Percentiles rank a stretch among this genome's conserved stretches.
These are phyloP conservation scores for Fragilaria crotonensis DNA, from an alignment of 108 stramenopile species.

Conservation along the genomic window DNA sequence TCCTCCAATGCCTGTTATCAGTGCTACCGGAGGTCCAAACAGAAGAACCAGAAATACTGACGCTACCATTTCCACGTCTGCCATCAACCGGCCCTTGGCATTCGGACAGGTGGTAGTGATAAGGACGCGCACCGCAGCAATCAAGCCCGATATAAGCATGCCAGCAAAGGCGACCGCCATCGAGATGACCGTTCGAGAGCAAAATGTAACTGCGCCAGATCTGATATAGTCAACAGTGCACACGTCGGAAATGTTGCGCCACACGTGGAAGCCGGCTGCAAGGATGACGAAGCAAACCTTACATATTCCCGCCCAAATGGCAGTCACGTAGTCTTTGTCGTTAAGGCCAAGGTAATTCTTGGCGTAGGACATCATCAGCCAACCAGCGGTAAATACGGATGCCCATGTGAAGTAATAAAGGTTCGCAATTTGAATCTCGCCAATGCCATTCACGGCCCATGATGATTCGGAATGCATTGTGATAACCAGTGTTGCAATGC, in stretches of 20 bases:
- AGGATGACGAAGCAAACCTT: slow-evolving; percentile 49
- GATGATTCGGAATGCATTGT: slow-evolving; percentile 39
- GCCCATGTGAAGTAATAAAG: slow-evolving; percentile 48
- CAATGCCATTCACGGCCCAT: slow-evolving; percentile 49
- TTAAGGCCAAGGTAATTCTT: slow-evolving; percentile 11
- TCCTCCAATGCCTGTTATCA: slow-evolving; percentile 46
- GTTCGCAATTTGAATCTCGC: slow-evolving; percentile 45
- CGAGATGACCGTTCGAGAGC: slow-evolving; percentile 30
- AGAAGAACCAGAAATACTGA: slow-evolving; percentile 29
- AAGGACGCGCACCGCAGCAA: slow-evolving; percentile 8
- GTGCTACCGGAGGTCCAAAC: slow-evolving; percentile 29
- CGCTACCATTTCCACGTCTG: slow-evolving; percentile 20
- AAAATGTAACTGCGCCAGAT: slow-evolving; percentile 26
- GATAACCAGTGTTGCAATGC: slow-evolving; percentile 28
- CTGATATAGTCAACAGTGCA: slow-evolving; percentile 19
- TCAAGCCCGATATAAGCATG: slow-evolving; percentile 17
- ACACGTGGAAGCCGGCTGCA: slow-evolving; percentile 37
- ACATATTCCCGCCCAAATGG: slow-evolving; percentile 29
- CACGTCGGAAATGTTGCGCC: slow-evolving; percentile 24
- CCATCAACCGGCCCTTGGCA: slow-evolving; percentile 1
- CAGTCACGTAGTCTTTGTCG: slow-evolving; percentile 21
- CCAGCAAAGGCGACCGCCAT: slow-evolving; percentile 24
- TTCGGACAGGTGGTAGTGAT: neutral
- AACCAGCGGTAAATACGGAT: slow-evolving; percentile 25
- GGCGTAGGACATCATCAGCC: slow-evolving; percentile 34